phyloP scores from a whole-genome alignment of 352 stramenopile species.

The Pythium myriotylum region DNA sequence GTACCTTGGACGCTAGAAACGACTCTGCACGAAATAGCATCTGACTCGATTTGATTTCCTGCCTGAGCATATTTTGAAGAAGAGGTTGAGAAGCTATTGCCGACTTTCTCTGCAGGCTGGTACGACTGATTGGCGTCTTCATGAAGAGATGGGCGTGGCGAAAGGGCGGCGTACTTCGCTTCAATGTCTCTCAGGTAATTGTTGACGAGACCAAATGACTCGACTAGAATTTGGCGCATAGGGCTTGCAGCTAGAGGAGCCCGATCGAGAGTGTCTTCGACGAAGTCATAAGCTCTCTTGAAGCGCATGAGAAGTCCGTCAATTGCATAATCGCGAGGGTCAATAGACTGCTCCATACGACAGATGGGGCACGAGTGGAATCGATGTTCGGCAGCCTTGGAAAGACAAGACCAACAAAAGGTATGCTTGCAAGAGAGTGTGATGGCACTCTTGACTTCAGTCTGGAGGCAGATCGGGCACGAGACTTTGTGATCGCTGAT shows the following conservation, averaged over 20 bases:
- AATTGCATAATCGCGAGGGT: slow-evolving; percentile 81
- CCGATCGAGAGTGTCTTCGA: slow-evolving; percentile 50
- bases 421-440: slow-evolving; percentile 73
- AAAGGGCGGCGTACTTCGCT: slow-evolving; percentile 61
- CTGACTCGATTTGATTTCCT: no score
- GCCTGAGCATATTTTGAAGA: no score
- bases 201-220: slow-evolving; percentile 65
- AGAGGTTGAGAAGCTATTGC: background rate
- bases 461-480: slow-evolving; percentile 72
- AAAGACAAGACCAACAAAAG: slow-evolving; percentile 84
- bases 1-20: no score
- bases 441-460: slow-evolving; percentile 68
- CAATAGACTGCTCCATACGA: slow-evolving; percentile 70
- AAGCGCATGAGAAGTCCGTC: slow-evolving; percentile 80
- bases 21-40: background rate
- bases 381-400: slow-evolving; percentile 66
- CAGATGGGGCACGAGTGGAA: slow-evolving; percentile 78
- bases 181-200: slow-evolving; percentile 51
- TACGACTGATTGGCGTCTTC: background rate
- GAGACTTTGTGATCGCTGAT: slow-evolving; percentile 45
- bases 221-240: slow-evolving; percentile 73
- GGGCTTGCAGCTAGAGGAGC: slow-evolving; percentile 53
- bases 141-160: slow-evolving; percentile 32
- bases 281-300: slow-evolving; percentile 67
- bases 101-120: no score